Conservation (phyloP, 1,284 basidiomycete genomes). For the Macrocystidia cucumis region DNA sequence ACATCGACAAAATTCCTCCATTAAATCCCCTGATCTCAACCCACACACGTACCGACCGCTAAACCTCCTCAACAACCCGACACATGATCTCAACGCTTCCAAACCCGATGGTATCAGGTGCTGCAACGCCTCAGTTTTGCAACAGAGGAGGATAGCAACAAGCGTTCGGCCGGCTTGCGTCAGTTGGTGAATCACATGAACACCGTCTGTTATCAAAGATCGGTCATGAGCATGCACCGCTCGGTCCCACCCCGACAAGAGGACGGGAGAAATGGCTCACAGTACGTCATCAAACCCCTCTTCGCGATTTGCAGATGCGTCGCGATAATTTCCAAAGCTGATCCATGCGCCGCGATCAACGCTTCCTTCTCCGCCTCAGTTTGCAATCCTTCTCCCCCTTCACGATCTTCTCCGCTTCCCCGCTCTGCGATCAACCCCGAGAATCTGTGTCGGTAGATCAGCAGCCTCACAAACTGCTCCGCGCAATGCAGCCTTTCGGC, state of each 20-base stretch:
- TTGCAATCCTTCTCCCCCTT: slow-evolving; percentile 42
- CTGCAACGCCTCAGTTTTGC: slow-evolving; percentile 60
- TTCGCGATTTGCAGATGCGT: slow-evolving; percentile 78
- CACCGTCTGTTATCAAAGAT: slow-evolving; percentile 75
- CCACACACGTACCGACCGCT: slow-evolving; percentile 83
- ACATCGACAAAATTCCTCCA: slow-evolving; percentile 91
- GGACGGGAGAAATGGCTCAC: slow-evolving; percentile 38
- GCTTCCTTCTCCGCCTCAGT: slow-evolving; percentile 61
- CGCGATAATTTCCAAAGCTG: slow-evolving; percentile 74
- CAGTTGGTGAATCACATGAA: slow-evolving; percentile 88
- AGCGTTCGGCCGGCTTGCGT: slow-evolving; percentile 89
- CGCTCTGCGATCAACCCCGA: slow-evolving; percentile 65
- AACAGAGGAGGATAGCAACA: slow-evolving; percentile 77
- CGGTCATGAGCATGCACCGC: slow-evolving; percentile 1
- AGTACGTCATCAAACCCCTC: slow-evolving; percentile 90
- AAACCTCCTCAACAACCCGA: slow-evolving; percentile 72
- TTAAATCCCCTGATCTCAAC: slow-evolving; percentile 78
- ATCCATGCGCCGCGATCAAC: slow-evolving; percentile 60
- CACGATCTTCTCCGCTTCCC: too few relatives aligned
- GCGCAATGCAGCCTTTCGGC: slow-evolving; percentile 78
- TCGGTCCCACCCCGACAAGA: slow-evolving; percentile 6
- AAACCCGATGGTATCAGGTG: slow-evolving; percentile 73
- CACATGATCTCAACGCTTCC: slow-evolving; percentile 79
- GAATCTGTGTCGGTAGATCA: slow-evolving; percentile 72
- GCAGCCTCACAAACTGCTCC: slow-evolving; percentile 77